These are phyloP conservation scores for Luzula sylvatica DNA, from an alignment of 176 grass and related monocot species.

Conservation along the genomic window DNA sequence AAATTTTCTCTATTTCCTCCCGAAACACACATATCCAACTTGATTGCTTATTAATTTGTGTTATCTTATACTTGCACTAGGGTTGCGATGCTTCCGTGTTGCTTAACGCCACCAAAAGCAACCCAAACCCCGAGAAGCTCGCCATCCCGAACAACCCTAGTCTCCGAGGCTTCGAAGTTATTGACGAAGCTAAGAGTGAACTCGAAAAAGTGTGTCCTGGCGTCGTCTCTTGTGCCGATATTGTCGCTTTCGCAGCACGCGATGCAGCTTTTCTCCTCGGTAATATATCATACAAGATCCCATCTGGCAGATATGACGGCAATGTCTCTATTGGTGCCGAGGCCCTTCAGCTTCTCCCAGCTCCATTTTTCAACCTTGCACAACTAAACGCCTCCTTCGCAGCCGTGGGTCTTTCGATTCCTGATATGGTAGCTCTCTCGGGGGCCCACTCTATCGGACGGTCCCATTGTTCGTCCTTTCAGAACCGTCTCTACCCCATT, in stretches of 20 bases:
- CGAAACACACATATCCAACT: neutral
- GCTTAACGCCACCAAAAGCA: constrained; percentile 16
- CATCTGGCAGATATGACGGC: constrained; percentile 39
- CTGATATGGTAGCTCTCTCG: constrained; percentile 56
- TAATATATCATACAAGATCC: constrained; percentile 27
- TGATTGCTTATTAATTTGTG: neutral
- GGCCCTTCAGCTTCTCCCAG: constrained; percentile 21
- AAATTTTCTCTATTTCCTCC: too few relatives aligned
- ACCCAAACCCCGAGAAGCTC: constrained; percentile 29
- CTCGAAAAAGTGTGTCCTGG: constrained; percentile 30
- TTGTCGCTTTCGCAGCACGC: constrained; percentile 35
- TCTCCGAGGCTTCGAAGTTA: constrained; percentile 36
- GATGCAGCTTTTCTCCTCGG: constrained; percentile 28
- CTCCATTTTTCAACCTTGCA: constrained; percentile 30
- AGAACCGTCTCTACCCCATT: constrained; percentile 12
- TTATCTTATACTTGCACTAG: constrained; percentile 2
- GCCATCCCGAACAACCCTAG: constrained; percentile 31
- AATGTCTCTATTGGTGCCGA: constrained; percentile 24
- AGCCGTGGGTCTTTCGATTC: constrained; percentile 30
- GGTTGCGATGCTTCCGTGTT: constrained; percentile 48
- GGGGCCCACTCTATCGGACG: constrained; percentile 49
- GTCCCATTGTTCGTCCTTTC: constrained; percentile 54
- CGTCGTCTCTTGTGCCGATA: constrained; percentile 37
- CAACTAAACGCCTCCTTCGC: constrained; percentile 32
- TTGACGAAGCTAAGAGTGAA: constrained; percentile 23